Base-by-base conservation (phyloP, 2,329 filamentous ascomycete species). In the Paracoccidioides lutzii region DNA sequence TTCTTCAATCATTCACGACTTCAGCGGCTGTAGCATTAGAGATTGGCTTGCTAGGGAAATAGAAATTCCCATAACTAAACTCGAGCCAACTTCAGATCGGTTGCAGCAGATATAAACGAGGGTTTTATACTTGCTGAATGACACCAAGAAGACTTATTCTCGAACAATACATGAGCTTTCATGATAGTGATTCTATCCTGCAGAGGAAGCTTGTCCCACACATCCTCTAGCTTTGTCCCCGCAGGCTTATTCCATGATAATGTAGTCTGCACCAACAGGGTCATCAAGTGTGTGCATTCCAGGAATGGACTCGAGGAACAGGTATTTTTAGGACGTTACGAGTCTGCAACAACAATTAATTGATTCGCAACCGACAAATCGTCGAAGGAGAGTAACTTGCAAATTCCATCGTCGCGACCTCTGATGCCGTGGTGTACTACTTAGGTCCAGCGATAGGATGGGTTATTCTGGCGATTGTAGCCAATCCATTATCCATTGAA, bases 201-300 rank as follows among this genome's bases (percentile, higher is more conserved):
- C 52, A 67, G 40, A 28, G 59, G 57, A 55, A 67, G 62, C 6
- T 62, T 58, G 37, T 65, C 55, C 69, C 69, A 72, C 41, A 64
- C 37, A 22, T 62, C 56, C 5, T 14, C 57, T 51, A 73, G 61
- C 55, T 60, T 60, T 40, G 52, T 65, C n/a, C 70, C 67, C n/a
- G 41, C 48, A 46, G 66, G n/a, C 65, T 52, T 66, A 59, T 58
- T 67, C 66, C 63, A 67, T 67, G 8, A 63, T 60, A 49, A 59
- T 59, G 58, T 58, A 63, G 22, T 58, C 63, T 14, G 64, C 61
- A 59, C 58, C 59, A 37, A 65, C 64, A 22, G 60, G 60, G 57
- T 67, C 63, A 9, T 61, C 50, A 49, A 58, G n/a, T 38, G n/a
- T 42, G n/a, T 22, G 55, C 33, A 55, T 53, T 58, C 57, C 52